Conservation (phyloP, 2,329 filamentous ascomycete species). For the Drechslera avenae region DNA sequence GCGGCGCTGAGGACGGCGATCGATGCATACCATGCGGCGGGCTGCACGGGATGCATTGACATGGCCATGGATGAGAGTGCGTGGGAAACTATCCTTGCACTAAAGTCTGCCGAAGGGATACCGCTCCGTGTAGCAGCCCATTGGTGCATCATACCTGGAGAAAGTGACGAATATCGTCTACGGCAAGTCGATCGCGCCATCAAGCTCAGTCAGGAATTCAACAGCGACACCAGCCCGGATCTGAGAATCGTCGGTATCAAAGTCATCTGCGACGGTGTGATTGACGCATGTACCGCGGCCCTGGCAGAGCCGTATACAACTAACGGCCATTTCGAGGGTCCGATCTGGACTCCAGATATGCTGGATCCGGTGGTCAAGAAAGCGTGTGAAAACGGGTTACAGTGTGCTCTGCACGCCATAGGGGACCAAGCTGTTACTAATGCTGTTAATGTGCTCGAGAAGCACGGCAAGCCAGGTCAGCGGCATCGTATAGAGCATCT, state of each 20-base stretch:
- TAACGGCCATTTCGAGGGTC: slow-evolving; percentile 54
- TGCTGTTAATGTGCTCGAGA: slow-evolving; percentile 62
- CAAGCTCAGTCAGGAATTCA: slow-evolving; percentile 55
- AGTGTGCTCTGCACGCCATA: slow-evolving; percentile 69
- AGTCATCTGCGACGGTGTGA: slow-evolving; percentile 67
- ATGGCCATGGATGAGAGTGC: slow-evolving; percentile 65
- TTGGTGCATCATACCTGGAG: slow-evolving; percentile 60
- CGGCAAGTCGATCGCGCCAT: slow-evolving; percentile 59
- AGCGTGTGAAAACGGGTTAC: slow-evolving; percentile 61
- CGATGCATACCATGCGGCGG: slow-evolving; percentile 55
- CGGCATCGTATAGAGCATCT: slow-evolving; percentile 70
- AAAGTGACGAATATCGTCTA: slow-evolving; percentile 53
- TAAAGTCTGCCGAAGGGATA: slow-evolving; percentile 44
- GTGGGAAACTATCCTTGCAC: slow-evolving; percentile 57
- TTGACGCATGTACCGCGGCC: slow-evolving; percentile 69
- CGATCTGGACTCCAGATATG: slow-evolving; percentile 61
- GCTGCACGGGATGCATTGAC: slow-evolving; percentile 62
- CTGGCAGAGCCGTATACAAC: slow-evolving; percentile 63
- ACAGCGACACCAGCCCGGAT: slow-evolving; percentile 52
- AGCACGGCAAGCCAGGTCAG: slow-evolving; percentile 50
- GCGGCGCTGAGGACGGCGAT: slow-evolving; percentile 56
- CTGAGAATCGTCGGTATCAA: slow-evolving; percentile 66
- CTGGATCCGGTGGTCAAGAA: slow-evolving; percentile 60
- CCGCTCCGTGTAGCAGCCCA: slow-evolving; percentile 61
- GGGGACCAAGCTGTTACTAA: slow-evolving; percentile 64